Evolutionary conservation across 192 early-diverging fungal genomes (phyloP).

Genomic region (Gorgonomyces haynaldii): DNA sequence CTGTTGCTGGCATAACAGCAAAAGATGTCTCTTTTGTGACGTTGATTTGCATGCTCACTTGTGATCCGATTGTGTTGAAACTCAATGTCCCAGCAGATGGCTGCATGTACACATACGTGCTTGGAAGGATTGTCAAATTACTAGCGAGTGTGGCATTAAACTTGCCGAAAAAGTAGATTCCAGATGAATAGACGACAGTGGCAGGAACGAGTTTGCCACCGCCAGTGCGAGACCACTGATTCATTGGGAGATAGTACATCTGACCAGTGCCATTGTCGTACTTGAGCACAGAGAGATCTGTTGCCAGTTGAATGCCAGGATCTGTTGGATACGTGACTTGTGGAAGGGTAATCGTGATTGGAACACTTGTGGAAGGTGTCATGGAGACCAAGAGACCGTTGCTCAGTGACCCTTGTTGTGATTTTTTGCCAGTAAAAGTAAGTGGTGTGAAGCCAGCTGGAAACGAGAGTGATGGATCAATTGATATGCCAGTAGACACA

Average conservation of each 20-base stretch:
- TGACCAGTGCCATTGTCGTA: background rate
- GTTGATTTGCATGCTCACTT: background rate
- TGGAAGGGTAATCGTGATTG: background rate
- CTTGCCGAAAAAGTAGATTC: slow-evolving; percentile 4
- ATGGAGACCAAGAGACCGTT: background rate
- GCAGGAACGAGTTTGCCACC: background rate
- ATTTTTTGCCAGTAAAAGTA: slow-evolving; percentile 3
- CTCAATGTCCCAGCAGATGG: background rate
- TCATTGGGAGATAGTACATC: background rate
- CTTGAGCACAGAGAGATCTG: background rate
- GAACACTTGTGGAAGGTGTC: background rate
- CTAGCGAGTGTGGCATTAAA: background rate
- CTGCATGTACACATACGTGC: background rate
- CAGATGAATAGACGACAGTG: background rate
- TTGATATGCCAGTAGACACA: background rate
- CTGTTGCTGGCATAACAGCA: background rate
- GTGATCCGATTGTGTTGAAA: background rate
- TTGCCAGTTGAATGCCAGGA: background rate
- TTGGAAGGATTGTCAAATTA: background rate
- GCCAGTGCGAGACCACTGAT: background rate
- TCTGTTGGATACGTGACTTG: background rate
- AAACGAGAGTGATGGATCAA: background rate
- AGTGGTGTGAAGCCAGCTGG: background rate
- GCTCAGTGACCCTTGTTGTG: background rate
- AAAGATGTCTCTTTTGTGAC: background rate